Evolutionary conservation across 495 filamentous ascomycete species (phyloP).

Genomic region (Aspergillus cavernicola): DNA sequence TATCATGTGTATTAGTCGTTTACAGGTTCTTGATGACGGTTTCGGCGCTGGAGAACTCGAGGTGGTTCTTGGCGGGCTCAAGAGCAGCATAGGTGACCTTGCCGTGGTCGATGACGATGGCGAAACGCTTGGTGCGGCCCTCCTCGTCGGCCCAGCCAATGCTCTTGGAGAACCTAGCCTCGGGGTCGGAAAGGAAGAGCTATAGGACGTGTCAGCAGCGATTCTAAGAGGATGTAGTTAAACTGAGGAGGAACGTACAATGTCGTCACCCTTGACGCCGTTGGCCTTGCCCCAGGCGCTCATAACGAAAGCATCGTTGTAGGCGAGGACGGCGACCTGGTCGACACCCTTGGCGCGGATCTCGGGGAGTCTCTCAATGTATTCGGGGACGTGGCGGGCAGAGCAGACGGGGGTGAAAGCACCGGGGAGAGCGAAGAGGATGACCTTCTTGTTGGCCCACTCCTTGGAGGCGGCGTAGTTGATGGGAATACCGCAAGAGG

Average conservation of each 20-base stretch:
- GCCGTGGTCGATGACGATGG: constrained; percentile 83
- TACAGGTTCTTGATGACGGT: constrained; percentile 65
- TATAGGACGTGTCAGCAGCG: constrained; percentile 30
- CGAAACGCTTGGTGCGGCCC: constrained; percentile 75
- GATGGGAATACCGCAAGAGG: constrained; percentile 72
- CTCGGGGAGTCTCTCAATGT: constrained; percentile 67
- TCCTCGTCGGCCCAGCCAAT: constrained; percentile 78
- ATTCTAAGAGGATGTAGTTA: background rate
- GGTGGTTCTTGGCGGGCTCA: constrained; percentile 66
- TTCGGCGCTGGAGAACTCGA: constrained; percentile 68
- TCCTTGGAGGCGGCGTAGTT: constrained; percentile 83
- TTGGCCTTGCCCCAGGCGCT: constrained; percentile 96
- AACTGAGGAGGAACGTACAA: constrained; percentile 49
- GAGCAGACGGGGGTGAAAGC: constrained; percentile 96
- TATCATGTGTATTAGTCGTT: constrained; percentile 14
- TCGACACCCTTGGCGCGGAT: constrained; percentile 85
- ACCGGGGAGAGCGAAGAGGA: constrained; percentile 85
- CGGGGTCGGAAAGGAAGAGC: constrained; percentile 84
- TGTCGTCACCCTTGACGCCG: constrained; percentile 70
- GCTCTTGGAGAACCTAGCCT: constrained; percentile 70
- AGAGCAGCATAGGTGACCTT: constrained; percentile 85
- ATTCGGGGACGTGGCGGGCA: constrained; percentile 79
- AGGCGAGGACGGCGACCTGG: constrained; percentile 77
- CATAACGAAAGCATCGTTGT: constrained; percentile 92
- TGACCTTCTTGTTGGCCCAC: constrained; percentile 83